Conservation (phyloP, 257 asterid genomes). For the Lycium barbarum region DNA sequence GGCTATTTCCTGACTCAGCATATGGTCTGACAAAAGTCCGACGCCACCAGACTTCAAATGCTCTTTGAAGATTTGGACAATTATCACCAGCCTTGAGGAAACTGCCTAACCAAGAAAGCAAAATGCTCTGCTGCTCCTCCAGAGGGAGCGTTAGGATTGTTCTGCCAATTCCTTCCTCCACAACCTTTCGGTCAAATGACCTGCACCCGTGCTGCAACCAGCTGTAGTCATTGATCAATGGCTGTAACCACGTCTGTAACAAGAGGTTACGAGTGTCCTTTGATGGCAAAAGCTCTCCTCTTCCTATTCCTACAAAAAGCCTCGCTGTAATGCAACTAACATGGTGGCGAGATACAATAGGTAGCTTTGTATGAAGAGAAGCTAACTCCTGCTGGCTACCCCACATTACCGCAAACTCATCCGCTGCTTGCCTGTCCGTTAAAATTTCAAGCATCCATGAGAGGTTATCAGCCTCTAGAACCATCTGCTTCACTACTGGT, state of each 20-base stretch:
- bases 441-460: slow-evolving; percentile 86
- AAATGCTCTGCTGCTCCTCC: slow-evolving; percentile 83
- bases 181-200: slow-evolving; percentile 76
- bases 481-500: slow-evolving; percentile 49
- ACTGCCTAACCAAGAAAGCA: slow-evolving; percentile 79
- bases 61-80: slow-evolving; percentile 88
- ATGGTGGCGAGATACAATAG: slow-evolving; percentile 62
- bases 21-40: slow-evolving; percentile 80
- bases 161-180: slow-evolving; percentile 95
- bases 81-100: slow-evolving; percentile 81
- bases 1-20: slow-evolving; percentile 46
- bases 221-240: slow-evolving; percentile 78
- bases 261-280: slow-evolving; percentile 74
- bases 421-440: slow-evolving; percentile 71
- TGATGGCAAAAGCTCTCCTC: slow-evolving; percentile 82
- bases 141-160: slow-evolving; percentile 85
- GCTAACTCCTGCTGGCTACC: slow-evolving; percentile 71
- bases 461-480: slow-evolving; percentile 79
- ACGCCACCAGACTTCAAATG: slow-evolving; percentile 99
- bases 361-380: slow-evolving; percentile 56
- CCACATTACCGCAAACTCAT: slow-evolving; percentile 78
- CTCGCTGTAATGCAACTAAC: slow-evolving; percentile 76
- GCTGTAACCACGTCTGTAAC: slow-evolving; percentile 81
- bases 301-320: slow-evolving; percentile 82
- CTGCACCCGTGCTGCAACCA: slow-evolving; percentile 89